Evolutionary conservation across 2,329 filamentous ascomycete species (phyloP).

Genomic region (Phialophora macrospora): DNA sequence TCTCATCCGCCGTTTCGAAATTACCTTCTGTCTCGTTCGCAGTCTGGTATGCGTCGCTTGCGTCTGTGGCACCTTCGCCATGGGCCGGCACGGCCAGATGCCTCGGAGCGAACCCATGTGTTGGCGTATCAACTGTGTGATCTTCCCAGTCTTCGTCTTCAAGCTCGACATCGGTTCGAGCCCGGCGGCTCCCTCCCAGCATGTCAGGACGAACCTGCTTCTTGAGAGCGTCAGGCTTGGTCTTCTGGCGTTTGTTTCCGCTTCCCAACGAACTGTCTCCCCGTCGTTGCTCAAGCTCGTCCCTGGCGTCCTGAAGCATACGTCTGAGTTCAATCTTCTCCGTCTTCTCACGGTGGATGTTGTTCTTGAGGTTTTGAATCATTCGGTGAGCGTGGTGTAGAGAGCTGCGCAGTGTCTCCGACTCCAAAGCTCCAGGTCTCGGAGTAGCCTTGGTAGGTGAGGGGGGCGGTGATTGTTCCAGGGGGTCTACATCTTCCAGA

Average conservation of each 20-base stretch:
- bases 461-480: slow-evolving; percentile 86
- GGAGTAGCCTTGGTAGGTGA: slow-evolving; percentile 92
- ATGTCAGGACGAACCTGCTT: slow-evolving; percentile 74
- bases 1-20: slow-evolving; percentile 79
- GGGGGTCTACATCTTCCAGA: slow-evolving; percentile 71
- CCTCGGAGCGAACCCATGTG: slow-evolving; percentile 39
- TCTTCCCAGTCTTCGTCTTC: slow-evolving; percentile 94
- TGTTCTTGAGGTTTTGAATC: slow-evolving; percentile 93
- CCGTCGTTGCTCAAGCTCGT: slow-evolving; percentile 78
- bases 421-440: slow-evolving; percentile 85
- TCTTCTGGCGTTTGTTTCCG: slow-evolving; percentile 62
- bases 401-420: slow-evolving; percentile 92
- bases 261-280: slow-evolving; percentile 53
- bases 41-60: slow-evolving; percentile 76
- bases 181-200: slow-evolving; percentile 74
- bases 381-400: slow-evolving; percentile 93
- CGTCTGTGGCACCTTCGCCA: slow-evolving; percentile 50
- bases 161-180: slow-evolving; percentile 75
- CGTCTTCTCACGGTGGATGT: slow-evolving; percentile 96
- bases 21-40: slow-evolving; percentile 74
- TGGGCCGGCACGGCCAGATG: slow-evolving; percentile 38
- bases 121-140: slow-evolving; percentile 60
- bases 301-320: slow-evolving; percentile 91
- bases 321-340: slow-evolving; percentile 96
- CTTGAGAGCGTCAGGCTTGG: slow-evolving; percentile 72